A percentile compares a stretch with the other conserved stretches of the same genome.
Evolutionary conservation across 495 filamentous ascomycete species (phyloP).

Genomic region (Penicillium manginii): DNA sequence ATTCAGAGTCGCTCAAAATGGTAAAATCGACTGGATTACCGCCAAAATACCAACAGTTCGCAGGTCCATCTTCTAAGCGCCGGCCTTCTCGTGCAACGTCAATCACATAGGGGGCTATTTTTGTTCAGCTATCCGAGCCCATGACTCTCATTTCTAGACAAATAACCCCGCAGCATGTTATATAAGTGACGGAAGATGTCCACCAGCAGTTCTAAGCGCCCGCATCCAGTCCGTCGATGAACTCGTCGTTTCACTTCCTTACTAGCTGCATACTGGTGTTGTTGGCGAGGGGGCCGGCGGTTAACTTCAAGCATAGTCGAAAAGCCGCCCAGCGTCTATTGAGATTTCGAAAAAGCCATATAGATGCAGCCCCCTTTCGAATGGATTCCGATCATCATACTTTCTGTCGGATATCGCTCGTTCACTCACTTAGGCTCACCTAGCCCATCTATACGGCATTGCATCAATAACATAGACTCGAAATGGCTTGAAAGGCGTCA

Average conservation of each 20-base stretch:
- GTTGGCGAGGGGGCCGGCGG: constrained; percentile 3
- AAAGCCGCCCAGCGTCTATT: neutral
- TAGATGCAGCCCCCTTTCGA: neutral
- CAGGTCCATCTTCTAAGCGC: constrained; percentile 2
- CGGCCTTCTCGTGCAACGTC: neutral
- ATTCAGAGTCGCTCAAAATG: too few species aligned
- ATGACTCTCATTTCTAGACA: neutral
- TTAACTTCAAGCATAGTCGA: neutral
- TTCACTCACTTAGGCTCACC: neutral
- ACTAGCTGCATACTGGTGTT: constrained; percentile 1
- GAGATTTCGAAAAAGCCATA: neutral
- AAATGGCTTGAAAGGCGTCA: neutral
- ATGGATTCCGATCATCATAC: neutral
- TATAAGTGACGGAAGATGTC: neutral
- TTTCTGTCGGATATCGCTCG: neutral
- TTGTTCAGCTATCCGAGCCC: neutral
- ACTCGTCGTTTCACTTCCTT: neutral
- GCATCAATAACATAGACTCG: neutral
- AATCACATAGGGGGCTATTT: neutral
- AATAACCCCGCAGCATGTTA: neutral
- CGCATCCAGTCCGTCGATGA: neutral
- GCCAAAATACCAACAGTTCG: neutral
- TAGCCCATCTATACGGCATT: neutral
- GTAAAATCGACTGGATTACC: neutral
- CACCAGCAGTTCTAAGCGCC: neutral